Base-by-base conservation (phyloP, 805 yeast species). In the Novakomyces olei region DNA sequence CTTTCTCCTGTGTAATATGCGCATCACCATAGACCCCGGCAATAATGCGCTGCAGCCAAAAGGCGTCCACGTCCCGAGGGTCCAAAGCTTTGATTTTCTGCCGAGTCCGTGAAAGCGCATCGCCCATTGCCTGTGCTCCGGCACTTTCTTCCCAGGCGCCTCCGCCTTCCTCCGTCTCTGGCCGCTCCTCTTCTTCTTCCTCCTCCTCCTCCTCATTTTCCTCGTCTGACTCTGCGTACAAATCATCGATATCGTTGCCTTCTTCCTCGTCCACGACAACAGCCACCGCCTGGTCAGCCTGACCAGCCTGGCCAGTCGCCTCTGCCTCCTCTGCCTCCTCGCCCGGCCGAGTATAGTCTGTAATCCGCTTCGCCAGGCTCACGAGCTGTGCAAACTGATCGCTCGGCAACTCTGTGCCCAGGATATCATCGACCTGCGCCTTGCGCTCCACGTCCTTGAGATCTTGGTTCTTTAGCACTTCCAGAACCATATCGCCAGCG, bases 401-500 rank as follows among this genome's bases (percentile, higher is more conserved):
- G 36, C 61, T 65, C 3, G 54, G 36, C 1, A 73, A 34, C 15
- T 43, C 41, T 9, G 40, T 34, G 6, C 51, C 66, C 38, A 80
- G 44, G 2, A 70, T 55, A 4, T 55, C 60, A 34, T 68, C 68
- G 2, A 76, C 45, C 30, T 60, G 63, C n/a, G 49, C 44, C 30
- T 66, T 66, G 39, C 65, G 65, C 5, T 52, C 54, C 3, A 43
- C 39, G 14, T 65, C 69, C 1, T 58, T 49, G 1, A 51, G 36
- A 1, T 50, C 54, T 1, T 60, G 69, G 32, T 59, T 57, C 41
- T 65, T 69, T 37, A 75, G 43, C 1, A 63, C 50, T 39, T 65
- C 73, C 26, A 78, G 42, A 0, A 72, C 45, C 3, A 72, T 55
- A 46, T 77, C 88, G 2, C 79, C 67, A 4, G 81, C 77, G 3